Percentiles rank a stretch among this genome's conserved stretches.
Conservation (phyloP, 495 filamentous ascomycete genomes). For the Ramalina intermedia region DNA sequence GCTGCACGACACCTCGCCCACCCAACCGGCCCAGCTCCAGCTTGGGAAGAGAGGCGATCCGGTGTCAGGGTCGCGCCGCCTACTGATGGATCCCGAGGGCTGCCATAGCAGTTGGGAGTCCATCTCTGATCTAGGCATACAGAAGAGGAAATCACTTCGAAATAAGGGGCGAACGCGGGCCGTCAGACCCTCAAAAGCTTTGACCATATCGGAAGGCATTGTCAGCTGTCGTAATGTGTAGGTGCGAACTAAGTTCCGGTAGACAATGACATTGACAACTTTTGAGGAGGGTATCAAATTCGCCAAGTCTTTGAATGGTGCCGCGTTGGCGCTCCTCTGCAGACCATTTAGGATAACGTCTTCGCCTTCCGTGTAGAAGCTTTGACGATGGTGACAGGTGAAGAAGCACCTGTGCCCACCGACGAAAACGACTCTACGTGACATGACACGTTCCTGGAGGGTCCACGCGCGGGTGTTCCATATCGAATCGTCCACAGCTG, state of each 20-base stretch:
- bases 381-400: constrained; percentile 18
- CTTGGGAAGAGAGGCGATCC: constrained; percentile 6
- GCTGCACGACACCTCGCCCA: constrained; percentile 7
- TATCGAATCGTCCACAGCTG: constrained; percentile 1
- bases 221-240: constrained; percentile 12
- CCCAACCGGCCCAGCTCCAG: constrained; percentile 15
- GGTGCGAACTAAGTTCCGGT: neutral
- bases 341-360: constrained; percentile 5
- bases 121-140: constrained; percentile 9
- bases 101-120: constrained; percentile 11
- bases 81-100: neutral
- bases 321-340: neutral
- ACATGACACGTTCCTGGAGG: constrained; percentile 13
- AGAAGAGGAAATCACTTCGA: constrained; percentile 9
- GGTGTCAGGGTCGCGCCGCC: constrained; percentile 6
- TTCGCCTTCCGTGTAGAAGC: constrained; percentile 4
- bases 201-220: constrained; percentile 12
- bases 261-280: constrained; percentile 3
- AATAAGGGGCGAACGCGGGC: constrained; percentile 8
- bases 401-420: constrained; percentile 23
- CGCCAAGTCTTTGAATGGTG: neutral
- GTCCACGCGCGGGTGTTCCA: constrained; percentile 17
- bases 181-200: constrained; percentile 9
- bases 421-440: constrained; percentile 19
- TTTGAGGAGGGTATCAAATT: constrained; percentile 5